Conservation (phyloP, 148 eudicot species). For the Nepenthes gracilis region DNA sequence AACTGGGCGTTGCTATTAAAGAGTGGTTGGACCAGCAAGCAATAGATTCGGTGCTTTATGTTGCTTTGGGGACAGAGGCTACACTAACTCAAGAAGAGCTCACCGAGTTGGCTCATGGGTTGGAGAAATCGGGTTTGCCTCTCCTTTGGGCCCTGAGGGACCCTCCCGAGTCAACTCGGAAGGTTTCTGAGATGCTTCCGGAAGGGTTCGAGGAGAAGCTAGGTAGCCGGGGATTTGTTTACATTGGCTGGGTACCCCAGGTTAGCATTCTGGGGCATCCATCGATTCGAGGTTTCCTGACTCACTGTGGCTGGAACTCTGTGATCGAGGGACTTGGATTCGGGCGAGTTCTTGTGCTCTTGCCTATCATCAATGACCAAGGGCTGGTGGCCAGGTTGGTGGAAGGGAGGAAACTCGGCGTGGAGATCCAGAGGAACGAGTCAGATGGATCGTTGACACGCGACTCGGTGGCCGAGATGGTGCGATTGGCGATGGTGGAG, state of each 20-base stretch:
- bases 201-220: conserved; percentile 15
- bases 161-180: conserved; percentile 14
- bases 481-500: conserved; percentile 33
- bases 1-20: conserved; percentile 20
- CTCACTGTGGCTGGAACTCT: conserved; percentile 75
- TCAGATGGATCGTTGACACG: conserved; percentile 36
- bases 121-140: conserved; percentile 40
- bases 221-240: conserved; percentile 6
- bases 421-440: conserved; percentile 43
- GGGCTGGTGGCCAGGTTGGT: conserved; percentile 3
- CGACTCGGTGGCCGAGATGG: conserved; percentile 33
- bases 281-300: conserved; percentile 44
- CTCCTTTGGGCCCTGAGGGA: conserved; percentile 45
- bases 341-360: conserved; percentile 43
- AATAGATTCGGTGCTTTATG: conserved; percentile 36
- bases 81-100: conserved; percentile 28
- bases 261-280: conserved; percentile 44
- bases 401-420: conserved; percentile 36
- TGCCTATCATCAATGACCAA: conserved; percentile 25
- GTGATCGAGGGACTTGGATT: conserved; percentile 43
- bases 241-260: conserved; percentile 60
- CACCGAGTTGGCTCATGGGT: conserved; percentile 40
- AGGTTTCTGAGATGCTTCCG: neutral
- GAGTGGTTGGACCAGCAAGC: conserved; percentile 38
- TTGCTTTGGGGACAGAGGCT: conserved; percentile 67